These are phyloP conservation scores for Trypanosomatidae sp. DNA, from an alignment of 208 protist species.

Conservation along the genomic window DNA sequence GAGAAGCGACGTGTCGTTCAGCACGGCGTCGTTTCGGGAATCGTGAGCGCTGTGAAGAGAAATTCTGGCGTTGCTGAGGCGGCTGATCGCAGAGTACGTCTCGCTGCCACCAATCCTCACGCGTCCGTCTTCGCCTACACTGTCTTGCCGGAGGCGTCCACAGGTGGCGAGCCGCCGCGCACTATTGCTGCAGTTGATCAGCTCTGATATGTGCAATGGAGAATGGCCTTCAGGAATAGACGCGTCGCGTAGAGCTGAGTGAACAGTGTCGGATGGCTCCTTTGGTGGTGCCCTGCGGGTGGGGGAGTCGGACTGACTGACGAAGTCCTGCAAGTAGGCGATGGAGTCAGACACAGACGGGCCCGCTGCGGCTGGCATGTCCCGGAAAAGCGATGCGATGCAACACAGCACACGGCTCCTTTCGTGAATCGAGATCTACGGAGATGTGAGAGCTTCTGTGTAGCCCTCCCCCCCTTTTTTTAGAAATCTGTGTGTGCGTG, in stretches of 20 bases:
- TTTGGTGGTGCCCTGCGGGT: not conserved
- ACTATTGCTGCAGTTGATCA: slow-evolving; percentile 4
- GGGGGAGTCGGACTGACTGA: slow-evolving; percentile 5
- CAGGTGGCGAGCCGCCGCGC: not conserved
- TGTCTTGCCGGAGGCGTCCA: not conserved
- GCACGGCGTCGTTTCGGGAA: not conserved
- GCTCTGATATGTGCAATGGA: not conserved
- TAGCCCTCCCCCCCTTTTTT: no score
- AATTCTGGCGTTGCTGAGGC: not conserved
- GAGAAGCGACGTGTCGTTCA: not conserved
- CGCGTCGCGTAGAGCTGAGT: not conserved
- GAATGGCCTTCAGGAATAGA: not conserved
- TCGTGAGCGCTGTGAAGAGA: not conserved
- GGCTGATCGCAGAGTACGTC: not conserved
- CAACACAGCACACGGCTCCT: not conserved
- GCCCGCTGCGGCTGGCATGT: slow-evolving; percentile 15
- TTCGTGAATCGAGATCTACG: not conserved
- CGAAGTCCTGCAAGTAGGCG: slow-evolving; percentile 26
- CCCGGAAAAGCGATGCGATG: not conserved
- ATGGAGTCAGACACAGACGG: slow-evolving; percentile 33
- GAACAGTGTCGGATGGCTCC: not conserved
- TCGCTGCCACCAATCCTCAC: not conserved
- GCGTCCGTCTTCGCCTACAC: not conserved
- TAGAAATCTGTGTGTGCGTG: not conserved
- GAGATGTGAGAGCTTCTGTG: not conserved